Percentiles rank a stretch among this genome's conserved stretches.
Evolutionary conservation across 371 early-diverging fungal species (phyloP).

Genomic region (Basidiobolus meristosporus): DNA sequence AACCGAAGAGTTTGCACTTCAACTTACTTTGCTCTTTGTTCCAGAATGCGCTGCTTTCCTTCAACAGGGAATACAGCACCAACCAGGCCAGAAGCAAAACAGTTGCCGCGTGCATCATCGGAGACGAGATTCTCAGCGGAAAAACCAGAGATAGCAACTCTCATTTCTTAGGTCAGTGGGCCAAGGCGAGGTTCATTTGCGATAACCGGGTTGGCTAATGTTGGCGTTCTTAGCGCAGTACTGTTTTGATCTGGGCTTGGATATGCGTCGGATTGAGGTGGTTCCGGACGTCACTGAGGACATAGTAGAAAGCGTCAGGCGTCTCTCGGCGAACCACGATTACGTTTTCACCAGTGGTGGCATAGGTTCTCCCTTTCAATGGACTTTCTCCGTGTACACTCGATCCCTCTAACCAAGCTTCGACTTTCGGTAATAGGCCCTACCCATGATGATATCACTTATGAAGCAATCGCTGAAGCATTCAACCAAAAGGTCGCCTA

Average conservation of each 20-base stretch:
- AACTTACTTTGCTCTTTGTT: no score
- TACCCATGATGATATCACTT: conserved; percentile 56
- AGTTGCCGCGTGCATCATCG: conserved; percentile 11
- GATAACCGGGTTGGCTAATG: not conserved
- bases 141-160: conserved; percentile 50
- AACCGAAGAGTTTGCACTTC: no score
- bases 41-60: no score
- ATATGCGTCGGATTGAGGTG: conserved; percentile 30
- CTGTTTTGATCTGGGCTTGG: conserved; percentile 35
- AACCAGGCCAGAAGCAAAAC: no score
- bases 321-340: conserved; percentile 24
- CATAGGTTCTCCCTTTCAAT: conserved; percentile 16
- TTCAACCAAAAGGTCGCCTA: conserved; percentile 20
- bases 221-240: conserved; percentile 16
- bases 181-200: not conserved
- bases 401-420: no score
- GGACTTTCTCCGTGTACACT: not conserved
- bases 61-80: no score
- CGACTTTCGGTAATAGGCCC: conserved; percentile 24
- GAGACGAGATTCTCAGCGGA: conserved; percentile 58
- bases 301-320: conserved; percentile 25
- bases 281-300: conserved; percentile 28
- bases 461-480: conserved; percentile 39
- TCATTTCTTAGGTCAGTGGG: conserved; percentile 18
- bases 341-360: conserved; percentile 56